phyloP scores from a whole-genome alignment of 139 green algal genomes.

The Tetraselmis chui region DNA sequence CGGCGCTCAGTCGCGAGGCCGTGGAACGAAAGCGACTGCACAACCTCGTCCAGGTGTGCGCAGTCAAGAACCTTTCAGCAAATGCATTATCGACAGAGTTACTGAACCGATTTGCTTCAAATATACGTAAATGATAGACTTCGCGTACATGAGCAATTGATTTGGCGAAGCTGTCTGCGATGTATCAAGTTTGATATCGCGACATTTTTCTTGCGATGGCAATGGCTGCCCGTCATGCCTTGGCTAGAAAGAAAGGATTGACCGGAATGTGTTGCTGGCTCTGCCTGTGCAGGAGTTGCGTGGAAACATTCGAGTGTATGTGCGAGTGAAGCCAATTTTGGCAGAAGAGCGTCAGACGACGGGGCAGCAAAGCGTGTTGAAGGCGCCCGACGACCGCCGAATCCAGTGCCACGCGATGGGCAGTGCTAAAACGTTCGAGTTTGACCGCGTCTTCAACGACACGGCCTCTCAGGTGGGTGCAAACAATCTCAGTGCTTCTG shows the following conservation, averaged over 20 bases:
- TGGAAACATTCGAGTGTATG: constrained; percentile 31
- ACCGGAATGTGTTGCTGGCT: background rate
- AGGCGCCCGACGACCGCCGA: constrained; percentile 8
- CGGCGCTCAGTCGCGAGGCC: constrained; percentile 18
- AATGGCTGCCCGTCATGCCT: too few species aligned
- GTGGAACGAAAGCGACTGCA: constrained; percentile 20
- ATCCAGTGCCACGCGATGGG: constrained; percentile 8
- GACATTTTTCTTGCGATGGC: too few species aligned
- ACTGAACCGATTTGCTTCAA: too few species aligned
- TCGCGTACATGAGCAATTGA: too few species aligned
- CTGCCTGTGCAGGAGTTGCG: constrained; percentile 12
- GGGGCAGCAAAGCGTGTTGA: constrained; percentile 9
- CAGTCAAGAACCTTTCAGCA: too few species aligned
- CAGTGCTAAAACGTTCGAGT: constrained; percentile 47
- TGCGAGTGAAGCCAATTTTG: constrained; percentile 14
- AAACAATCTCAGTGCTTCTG: constrained; percentile 26
- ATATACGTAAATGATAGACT: too few species aligned
- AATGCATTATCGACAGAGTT: too few species aligned
- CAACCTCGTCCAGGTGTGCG: constrained; percentile 21
- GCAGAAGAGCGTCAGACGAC: constrained; percentile 6
- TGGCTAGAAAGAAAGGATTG: too few species aligned
- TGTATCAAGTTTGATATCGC: too few species aligned
- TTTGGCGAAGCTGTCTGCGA: too few species aligned
- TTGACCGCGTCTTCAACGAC: constrained; percentile 50
- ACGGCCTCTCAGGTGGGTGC: background rate